A percentile compares a stretch with the other conserved stretches of the same genome.
These are phyloP conservation scores for Colletotrichum camelliae DNA, from an alignment of 2,329 filamentous ascomycete species.

Conservation along the genomic window DNA sequence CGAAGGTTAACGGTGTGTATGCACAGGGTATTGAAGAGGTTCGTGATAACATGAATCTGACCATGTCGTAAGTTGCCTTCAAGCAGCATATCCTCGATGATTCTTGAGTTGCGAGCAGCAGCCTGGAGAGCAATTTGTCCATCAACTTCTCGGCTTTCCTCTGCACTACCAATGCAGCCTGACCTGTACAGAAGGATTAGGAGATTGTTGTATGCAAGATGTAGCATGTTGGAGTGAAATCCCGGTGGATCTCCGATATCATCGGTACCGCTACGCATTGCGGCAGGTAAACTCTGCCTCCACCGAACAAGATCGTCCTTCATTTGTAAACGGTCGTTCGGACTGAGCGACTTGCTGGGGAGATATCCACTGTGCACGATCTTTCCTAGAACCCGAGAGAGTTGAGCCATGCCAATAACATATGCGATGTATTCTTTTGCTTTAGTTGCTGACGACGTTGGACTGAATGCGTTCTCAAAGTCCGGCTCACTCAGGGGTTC, in stretches of 20 bases:
- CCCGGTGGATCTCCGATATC: neutral
- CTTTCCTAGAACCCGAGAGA: neutral
- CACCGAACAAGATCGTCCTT: neutral
- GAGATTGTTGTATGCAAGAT: neutral
- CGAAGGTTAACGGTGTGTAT: neutral
- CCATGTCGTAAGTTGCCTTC: neutral
- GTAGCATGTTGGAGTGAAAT: neutral
- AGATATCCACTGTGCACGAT: neutral
- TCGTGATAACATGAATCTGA: neutral
- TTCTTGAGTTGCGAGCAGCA: neutral
- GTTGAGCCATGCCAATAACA: neutral
- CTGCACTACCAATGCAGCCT: neutral
- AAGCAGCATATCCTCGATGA: neutral
- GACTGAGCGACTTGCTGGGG: neutral
- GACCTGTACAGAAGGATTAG: neutral
- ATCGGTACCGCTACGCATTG: neutral
- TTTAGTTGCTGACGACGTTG: neutral
- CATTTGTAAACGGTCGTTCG: neutral
- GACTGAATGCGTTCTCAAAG: neutral
- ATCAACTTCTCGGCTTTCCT: neutral
- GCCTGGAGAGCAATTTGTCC: neutral
- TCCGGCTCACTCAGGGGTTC: neutral
- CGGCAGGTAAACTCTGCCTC: neutral
- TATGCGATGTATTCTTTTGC: neutral
- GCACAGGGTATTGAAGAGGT: neutral